Evolutionary conservation across 2,329 filamentous ascomycete genomes (phyloP).

Genomic region (Trichoderma sp.): DNA sequence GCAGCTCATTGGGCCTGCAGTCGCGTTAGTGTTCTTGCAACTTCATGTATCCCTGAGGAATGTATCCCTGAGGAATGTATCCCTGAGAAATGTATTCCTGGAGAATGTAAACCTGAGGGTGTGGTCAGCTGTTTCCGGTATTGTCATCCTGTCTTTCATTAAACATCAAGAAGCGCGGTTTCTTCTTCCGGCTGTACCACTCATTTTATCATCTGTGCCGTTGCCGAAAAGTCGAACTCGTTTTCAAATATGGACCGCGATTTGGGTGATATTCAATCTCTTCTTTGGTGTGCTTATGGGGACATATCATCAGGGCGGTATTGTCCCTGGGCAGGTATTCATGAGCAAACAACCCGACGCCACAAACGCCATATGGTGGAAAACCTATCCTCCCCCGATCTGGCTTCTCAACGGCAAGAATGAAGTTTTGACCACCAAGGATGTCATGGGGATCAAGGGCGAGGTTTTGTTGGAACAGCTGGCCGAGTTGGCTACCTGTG

Average conservation of each 20-base stretch:
- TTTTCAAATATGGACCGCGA: slow-evolving; percentile 55
- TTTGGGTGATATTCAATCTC: slow-evolving; percentile 71
- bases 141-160: slow-evolving; percentile 70
- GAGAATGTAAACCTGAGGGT: slow-evolving; percentile 48
- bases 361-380: slow-evolving; percentile 78
- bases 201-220: slow-evolving; percentile 73
- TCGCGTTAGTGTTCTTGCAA: slow-evolving; percentile 58
- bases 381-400: slow-evolving; percentile 78
- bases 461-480: slow-evolving; percentile 61
- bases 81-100: slow-evolving; percentile 29
- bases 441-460: slow-evolving; percentile 72
- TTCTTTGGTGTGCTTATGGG: slow-evolving; percentile 73
- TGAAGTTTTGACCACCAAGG: slow-evolving; percentile 67
- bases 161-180: slow-evolving; percentile 82
- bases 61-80: slow-evolving; percentile 34
- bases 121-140: slow-evolving; percentile 72
- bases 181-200: slow-evolving; percentile 70
- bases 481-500: slow-evolving; percentile 61
- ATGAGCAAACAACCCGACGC: slow-evolving; percentile 70
- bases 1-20: slow-evolving; percentile 70
- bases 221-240: slow-evolving; percentile 58
- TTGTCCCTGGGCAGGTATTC: slow-evolving; percentile 74
- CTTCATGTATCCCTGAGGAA: slow-evolving; percentile 51
- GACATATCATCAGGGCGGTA: slow-evolving; percentile 78
- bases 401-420: slow-evolving; percentile 80